phyloP scores from a whole-genome alignment of 2,329 filamentous ascomycete genomes.

The Dothistroma pini region DNA sequence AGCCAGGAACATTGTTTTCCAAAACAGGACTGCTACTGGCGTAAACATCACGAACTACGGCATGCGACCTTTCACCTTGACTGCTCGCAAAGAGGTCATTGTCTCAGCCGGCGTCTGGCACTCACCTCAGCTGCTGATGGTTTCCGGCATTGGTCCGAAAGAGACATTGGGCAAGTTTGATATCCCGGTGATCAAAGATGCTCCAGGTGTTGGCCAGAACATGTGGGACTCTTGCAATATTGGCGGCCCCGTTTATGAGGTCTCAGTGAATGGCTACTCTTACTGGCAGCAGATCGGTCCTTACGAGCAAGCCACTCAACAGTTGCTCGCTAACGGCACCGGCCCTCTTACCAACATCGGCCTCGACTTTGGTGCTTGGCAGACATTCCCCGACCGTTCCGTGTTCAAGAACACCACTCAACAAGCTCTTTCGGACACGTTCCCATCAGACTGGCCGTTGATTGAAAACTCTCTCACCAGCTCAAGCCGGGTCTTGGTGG shows the following conservation, averaged over 20 bases:
- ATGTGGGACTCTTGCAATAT: conserved; percentile 43
- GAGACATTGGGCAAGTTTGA: conserved; percentile 40
- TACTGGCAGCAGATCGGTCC: conserved; percentile 8
- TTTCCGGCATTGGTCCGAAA: conserved; percentile 31
- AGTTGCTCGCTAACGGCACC: conserved; percentile 18
- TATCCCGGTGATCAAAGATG: conserved; percentile 46
- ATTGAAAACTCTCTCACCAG: conserved; percentile 25
- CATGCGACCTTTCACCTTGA: conserved; percentile 24
- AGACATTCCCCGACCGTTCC: conserved; percentile 19
- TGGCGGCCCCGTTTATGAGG: conserved; percentile 14
- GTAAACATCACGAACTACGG: conserved; percentile 30
- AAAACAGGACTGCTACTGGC: conserved; percentile 22
- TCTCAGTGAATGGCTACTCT: conserved; percentile 13
- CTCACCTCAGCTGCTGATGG: conserved; percentile 33
- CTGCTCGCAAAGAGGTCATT: conserved; percentile 35
- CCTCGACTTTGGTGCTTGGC: conserved; percentile 17
- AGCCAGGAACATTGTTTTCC: conserved; percentile 36
- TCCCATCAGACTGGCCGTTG: conserved; percentile 38
- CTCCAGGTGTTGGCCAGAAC: conserved; percentile 51
- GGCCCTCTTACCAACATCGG: conserved; percentile 26
- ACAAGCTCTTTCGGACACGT: conserved; percentile 10
- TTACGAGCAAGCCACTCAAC: conserved; percentile 9
- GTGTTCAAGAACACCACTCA: conserved; percentile 11
- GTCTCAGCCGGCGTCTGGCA: conserved; percentile 31
- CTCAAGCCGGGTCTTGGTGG: conserved; percentile 11